These are phyloP conservation scores for Solanum ossicruentum DNA, from an alignment of 257 asterid species.

Conservation along the genomic window DNA sequence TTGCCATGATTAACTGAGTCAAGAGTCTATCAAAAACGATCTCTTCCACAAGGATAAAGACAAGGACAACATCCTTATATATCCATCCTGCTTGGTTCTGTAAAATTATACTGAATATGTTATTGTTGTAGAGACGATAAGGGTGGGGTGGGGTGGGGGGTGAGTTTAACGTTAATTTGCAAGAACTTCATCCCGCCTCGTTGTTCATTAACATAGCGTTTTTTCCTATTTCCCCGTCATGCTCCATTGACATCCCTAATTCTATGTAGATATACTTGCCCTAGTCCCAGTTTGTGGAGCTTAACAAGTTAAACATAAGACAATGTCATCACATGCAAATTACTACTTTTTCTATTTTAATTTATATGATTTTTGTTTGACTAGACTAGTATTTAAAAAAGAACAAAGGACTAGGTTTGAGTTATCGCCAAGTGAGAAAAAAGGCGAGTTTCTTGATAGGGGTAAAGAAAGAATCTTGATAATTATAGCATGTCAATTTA, in stretches of 20 bases:
- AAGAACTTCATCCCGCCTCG: not conserved
- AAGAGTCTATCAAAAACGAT: not conserved
- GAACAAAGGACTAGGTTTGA: not conserved
- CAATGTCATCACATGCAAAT: not conserved
- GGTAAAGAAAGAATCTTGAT: not conserved
- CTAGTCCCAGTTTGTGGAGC: not conserved
- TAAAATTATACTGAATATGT: not conserved
- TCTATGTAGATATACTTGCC: not conserved
- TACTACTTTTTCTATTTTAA: not conserved
- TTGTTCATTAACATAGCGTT: not conserved
- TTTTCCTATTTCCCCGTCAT: not conserved
- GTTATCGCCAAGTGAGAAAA: not conserved
- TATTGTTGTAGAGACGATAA: not conserved
- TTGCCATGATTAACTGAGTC: not conserved
- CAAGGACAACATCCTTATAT: no score
- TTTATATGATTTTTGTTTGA: not conserved
- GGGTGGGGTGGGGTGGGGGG: no score
- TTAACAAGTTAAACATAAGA: not conserved
- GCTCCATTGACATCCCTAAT: not conserved
- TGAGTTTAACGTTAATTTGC: not conserved
- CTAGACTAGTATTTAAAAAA: not conserved
- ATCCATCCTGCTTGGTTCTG: no score
- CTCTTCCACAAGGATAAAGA: no score
- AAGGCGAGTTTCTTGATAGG: not conserved
- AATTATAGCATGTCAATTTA: no score